Evolutionary conservation across 2,329 filamentous ascomycete species (phyloP), one percentile per base, ranked within the genome.

Genomic region (Fusarium sp.): DNA sequence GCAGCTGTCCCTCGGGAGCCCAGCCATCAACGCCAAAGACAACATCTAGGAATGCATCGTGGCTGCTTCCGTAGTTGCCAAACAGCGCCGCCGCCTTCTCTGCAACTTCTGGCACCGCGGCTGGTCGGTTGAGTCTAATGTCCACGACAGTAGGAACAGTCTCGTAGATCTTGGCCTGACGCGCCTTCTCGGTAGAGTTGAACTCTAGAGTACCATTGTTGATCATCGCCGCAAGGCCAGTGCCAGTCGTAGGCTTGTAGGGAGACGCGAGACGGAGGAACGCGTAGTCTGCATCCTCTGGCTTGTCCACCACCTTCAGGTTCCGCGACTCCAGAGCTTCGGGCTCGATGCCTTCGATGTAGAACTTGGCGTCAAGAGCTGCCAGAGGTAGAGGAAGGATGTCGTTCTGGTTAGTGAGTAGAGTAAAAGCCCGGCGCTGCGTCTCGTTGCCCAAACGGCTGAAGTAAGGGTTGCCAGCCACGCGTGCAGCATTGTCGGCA

Each of bases 401-500:
- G 0, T 72, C 58, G 0, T 79, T 62, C 13, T 73, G 75, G 65
- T 80, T 80, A 3, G 75, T 71, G 1, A 80, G 76, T 1, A 81
- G 74, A 2, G 79, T 81, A 20, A 77, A 77, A 2, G 79, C 78
- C 7, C 74, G 73, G 1, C 77, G 73, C 54, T 80, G 79, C 0
- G 78, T 77, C 37, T 80, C 75, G 16, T 71, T 69, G 18, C 75
- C 77, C 8, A 79, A 61, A 16, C 76, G 75, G 35, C 67, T 73
- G 69, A 87, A 88, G 66, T 85, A 83, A 11, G 81, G 76, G 37
- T 85, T 85, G 5, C 86, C 86, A 20, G 87, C 86, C 4, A 85
- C 74, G 3, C 79, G 77, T 0, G 29, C 57, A 1, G 71, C 57
- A 18, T 24, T 61, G 0, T 84, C 83, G 1, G 81, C 80, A 66